Base-by-base conservation (phyloP, 2,329 filamentous ascomycete species). In the Colletotrichum trifolii region DNA sequence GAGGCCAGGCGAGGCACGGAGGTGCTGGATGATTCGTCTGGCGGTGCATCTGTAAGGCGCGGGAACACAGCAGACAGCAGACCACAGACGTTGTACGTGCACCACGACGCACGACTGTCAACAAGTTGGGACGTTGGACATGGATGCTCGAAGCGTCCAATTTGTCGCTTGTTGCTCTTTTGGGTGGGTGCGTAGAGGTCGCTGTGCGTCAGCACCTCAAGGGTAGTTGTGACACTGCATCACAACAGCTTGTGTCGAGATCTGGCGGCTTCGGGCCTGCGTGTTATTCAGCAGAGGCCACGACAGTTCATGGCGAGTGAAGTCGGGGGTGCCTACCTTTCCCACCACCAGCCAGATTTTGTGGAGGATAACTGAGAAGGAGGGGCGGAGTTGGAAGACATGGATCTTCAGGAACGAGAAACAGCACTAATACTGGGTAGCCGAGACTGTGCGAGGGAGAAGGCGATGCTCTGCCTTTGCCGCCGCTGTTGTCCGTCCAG, bases 391-490 rank as follows among this genome's bases (percentile, higher is more conserved):
- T 25, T 11, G 42, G n/a, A 47, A 64, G 62, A 55, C 52, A 63
- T 52, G 52, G 58, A 56, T 65, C 46, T 46, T 53, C 63, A 65
- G 52, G 53, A 46, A 63, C 58, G 42, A 52, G 47, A 49, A 59
- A 62, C 58, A 45, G 13, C 42, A 46, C n/a, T 38, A 42, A 34
- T 25, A 25, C 25, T 25, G 25, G 36, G 15, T 15, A 35, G 40
- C 38, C 45, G 15, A 48, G 46, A 65, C 57, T 52, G 62, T 61
- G 50, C 49, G 62, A 49, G n/a, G 13, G 15, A 15, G n/a, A 11
- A 11, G n/a, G 38, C 15, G 25, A 25, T 11, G 36, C n/a, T 10
- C 33, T 25, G 8, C 9, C 17, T 25, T 25, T 25, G 25, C 25
- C 25, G 25, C 25, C 25, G 25, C 17, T n/a, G 3, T 34, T 33